phyloP scores from a whole-genome alignment of 2,329 filamentous ascomycete species.

The Moelleriella libera region DNA sequence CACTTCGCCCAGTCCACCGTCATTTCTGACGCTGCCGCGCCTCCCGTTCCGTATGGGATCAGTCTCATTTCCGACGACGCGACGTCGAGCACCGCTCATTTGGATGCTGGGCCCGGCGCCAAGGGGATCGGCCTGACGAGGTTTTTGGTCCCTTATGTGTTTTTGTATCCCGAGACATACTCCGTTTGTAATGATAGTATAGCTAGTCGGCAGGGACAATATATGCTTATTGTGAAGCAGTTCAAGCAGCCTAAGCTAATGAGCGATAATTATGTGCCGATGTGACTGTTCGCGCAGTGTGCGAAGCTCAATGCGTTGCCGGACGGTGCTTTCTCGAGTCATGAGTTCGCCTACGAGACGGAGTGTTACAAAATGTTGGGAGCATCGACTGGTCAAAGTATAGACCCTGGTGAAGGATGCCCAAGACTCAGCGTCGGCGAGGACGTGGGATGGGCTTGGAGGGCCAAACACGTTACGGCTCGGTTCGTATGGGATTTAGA shows the following conservation, averaged over 20 bases:
- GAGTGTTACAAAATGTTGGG: constrained; percentile 26
- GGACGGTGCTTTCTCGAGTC: constrained; percentile 19
- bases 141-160: not conserved
- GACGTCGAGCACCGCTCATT: not conserved
- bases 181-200: not conserved
- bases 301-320: constrained; percentile 20
- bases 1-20: not conserved
- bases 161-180: not conserved
- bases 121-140: not conserved
- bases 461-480: too few relatives aligned
- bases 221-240: not conserved
- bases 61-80: not conserved
- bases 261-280: constrained; percentile 20
- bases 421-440: too few relatives aligned
- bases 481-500: too few relatives aligned
- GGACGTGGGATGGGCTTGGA: too few relatives aligned
- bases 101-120: not conserved
- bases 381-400: constrained; percentile 13
- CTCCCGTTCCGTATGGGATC: not conserved
- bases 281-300: constrained; percentile 30
- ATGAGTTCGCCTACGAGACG: constrained; percentile 22
- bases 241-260: not conserved
- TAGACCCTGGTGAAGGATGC: constrained; percentile 8
- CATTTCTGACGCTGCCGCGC: not conserved
- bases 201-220: not conserved